Conservation (phyloP, 2,329 filamentous ascomycete species). For the Fusarium drepaniforme region DNA sequence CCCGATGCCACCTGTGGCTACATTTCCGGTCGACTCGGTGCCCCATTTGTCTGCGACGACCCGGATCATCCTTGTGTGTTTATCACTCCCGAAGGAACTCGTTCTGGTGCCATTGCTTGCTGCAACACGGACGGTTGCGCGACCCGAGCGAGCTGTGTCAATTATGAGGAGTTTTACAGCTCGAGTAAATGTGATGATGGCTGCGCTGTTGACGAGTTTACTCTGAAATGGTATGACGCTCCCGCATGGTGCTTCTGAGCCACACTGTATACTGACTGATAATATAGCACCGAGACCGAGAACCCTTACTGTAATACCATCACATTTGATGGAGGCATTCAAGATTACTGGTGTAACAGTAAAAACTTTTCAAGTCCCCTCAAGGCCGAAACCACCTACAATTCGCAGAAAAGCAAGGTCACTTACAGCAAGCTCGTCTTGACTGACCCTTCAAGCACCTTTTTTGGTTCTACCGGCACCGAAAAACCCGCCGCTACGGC, state of each 20-base stretch:
- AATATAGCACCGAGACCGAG: conserved; percentile 49
- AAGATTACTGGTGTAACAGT: conserved; percentile 59
- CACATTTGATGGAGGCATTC: conserved; percentile 54
- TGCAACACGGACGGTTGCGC: conserved; percentile 52
- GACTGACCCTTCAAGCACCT: conserved; percentile 21
- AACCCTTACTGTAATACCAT: conserved; percentile 60
- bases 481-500: not conserved
- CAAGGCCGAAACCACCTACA: conserved; percentile 55
- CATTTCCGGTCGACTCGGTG: conserved; percentile 55
- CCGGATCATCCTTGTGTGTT: conserved; percentile 55
- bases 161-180: conserved; percentile 50
- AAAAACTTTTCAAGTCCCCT: conserved; percentile 49
- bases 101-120: conserved; percentile 57
- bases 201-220: conserved; percentile 55
- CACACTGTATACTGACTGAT: not conserved
- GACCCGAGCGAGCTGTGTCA: conserved; percentile 54
- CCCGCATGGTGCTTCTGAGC: not conserved
- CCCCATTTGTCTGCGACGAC: conserved; percentile 54
- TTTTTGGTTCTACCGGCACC: not conserved
- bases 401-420: conserved; percentile 49
- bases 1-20: conserved; percentile 66
- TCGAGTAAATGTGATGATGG: conserved; percentile 54
- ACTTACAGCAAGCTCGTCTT: conserved; percentile 39
- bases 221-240: conserved; percentile 64
- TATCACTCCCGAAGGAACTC: conserved; percentile 46